Evolutionary conservation across 2,329 filamentous ascomycete genomes (phyloP).

Genomic region (Pyrenophora graminea): DNA sequence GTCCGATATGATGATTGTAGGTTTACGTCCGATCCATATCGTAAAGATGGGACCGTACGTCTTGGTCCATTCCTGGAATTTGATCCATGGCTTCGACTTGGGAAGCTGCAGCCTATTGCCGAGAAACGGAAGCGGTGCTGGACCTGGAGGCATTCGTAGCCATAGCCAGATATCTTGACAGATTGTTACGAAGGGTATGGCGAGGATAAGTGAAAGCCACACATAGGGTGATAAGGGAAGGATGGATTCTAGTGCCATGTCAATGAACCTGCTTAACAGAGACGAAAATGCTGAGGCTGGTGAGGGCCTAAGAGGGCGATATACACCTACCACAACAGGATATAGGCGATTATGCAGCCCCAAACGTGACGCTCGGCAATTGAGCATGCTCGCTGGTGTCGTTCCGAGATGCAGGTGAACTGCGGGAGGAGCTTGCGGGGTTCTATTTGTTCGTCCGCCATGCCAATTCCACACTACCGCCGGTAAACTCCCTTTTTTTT

Average conservation of each 20-base stretch:
- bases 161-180: slow-evolving; percentile 37
- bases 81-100: slow-evolving; percentile 41
- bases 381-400: slow-evolving; percentile 20
- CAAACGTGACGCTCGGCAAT: slow-evolving; percentile 28
- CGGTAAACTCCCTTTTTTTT: neutral
- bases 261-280: neutral
- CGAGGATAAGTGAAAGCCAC: slow-evolving; percentile 36
- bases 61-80: slow-evolving; percentile 51
- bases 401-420: slow-evolving; percentile 9
- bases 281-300: neutral
- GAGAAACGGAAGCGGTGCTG: slow-evolving; percentile 52
- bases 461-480: neutral
- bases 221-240: slow-evolving; percentile 22
- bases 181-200: slow-evolving; percentile 30
- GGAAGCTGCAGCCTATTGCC: slow-evolving; percentile 44
- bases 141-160: slow-evolving; percentile 53
- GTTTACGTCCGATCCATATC: slow-evolving; percentile 54
- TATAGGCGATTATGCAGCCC: neutral
- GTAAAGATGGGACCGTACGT: slow-evolving; percentile 55
- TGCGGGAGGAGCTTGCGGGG: slow-evolving; percentile 16
- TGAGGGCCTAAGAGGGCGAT: neutral
- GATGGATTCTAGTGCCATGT: slow-evolving; percentile 36
- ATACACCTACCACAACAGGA: slow-evolving; percentile 8
- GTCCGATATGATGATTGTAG: slow-evolving; percentile 53
- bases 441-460: neutral